Evolutionary conservation across 176 grass and related monocot species (phyloP).

Genomic region (Carex parvula): DNA sequence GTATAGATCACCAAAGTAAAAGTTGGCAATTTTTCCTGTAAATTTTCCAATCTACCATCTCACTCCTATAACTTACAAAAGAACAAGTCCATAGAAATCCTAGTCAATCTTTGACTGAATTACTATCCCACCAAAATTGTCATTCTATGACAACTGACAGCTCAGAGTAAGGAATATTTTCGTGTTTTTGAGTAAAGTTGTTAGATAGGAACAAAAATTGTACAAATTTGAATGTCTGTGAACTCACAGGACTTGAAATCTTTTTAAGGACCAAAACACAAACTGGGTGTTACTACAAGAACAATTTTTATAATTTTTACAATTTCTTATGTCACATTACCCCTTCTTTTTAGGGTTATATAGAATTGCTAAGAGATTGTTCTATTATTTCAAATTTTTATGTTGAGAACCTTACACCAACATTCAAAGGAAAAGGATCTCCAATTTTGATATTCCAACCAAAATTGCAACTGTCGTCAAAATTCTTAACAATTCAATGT

Average conservation of each 20-base stretch:
- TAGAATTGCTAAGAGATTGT: not conserved
- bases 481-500: not conserved
- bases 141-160: not conserved
- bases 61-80: not conserved
- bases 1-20: conserved; percentile 5
- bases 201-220: not conserved
- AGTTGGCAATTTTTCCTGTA: not conserved
- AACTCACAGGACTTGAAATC: not conserved
- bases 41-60: not conserved
- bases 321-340: not conserved
- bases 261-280: not conserved
- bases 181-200: not conserved
- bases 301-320: not conserved
- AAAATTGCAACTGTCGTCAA: not conserved
- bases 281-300: not conserved
- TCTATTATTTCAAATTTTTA: not conserved
- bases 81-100: not conserved
- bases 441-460: not conserved
- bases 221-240: not conserved
- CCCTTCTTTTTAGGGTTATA: not conserved
- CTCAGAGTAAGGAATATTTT: not conserved
- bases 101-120: not conserved
- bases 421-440: not conserved
- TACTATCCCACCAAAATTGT: not conserved
- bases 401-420: not conserved